Conservation (phyloP, 257 asterid species). For the Solanum medicagineum region DNA sequence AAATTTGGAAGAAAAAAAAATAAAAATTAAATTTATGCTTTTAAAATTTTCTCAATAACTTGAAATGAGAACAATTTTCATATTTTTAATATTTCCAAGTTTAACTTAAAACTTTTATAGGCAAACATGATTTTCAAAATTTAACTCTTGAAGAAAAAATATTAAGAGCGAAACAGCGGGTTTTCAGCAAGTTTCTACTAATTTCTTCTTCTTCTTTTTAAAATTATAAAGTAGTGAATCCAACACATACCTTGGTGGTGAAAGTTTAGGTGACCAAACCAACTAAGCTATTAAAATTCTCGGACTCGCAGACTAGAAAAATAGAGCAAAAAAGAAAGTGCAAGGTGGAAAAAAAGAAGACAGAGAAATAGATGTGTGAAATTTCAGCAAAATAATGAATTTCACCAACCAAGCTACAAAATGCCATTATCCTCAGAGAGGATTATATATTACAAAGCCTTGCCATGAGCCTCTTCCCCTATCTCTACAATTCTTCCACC, state of each 20-base stretch:
- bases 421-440: neutral
- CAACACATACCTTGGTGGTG: rapidly evolving
- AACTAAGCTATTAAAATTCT: neutral
- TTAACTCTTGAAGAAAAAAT: too few species aligned
- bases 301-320: rapidly evolving
- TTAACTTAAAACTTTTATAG: too few species aligned
- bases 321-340: neutral
- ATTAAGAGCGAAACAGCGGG: too few species aligned
- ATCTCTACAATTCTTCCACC: neutral
- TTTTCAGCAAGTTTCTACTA: too few species aligned
- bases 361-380: neutral
- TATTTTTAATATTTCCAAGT: too few species aligned
- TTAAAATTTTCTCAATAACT: too few species aligned
- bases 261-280: rapidly evolving
- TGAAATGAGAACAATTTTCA: too few species aligned
- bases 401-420: neutral
- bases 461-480: neutral
- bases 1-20: too few species aligned
- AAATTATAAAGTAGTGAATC: neutral
- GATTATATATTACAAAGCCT: neutral
- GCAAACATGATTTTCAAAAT: neutral
- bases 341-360: neutral
- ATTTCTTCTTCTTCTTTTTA: too few species aligned
- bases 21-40: too few species aligned
- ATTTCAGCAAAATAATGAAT: neutral